A percentile compares a stretch with the other conserved stretches of the same genome.
Conservation (phyloP, 228 moss, liverwort and hornwort species). For the Sphagnum fallax region DNA sequence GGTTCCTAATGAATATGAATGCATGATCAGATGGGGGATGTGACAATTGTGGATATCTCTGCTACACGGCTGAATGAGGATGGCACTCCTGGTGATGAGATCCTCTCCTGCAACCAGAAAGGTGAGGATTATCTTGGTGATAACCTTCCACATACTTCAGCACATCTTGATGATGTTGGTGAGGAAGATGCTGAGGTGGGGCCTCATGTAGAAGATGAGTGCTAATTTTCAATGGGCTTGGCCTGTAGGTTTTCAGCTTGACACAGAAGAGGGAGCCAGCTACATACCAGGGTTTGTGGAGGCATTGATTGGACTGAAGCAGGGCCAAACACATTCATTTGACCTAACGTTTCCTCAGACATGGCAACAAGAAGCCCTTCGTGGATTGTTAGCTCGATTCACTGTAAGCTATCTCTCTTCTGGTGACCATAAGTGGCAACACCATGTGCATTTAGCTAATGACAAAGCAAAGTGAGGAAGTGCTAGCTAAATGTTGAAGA, state of each 20-base stretch:
- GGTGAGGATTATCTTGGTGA: conserved; percentile 24
- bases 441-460: too few species aligned
- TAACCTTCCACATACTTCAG: neutral
- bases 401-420: conserved; percentile 27
- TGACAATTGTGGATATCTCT: conserved; percentile 80
- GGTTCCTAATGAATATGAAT: conserved; percentile 12
- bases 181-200: too few species aligned
- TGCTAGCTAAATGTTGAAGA: too few species aligned
- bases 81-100: conserved; percentile 73
- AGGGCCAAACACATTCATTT: conserved; percentile 63
- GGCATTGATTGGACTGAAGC: conserved; percentile 61
- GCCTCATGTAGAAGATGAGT: too few species aligned
- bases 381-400: conserved; percentile 79
- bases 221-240: too few species aligned
- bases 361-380: conserved; percentile 88
- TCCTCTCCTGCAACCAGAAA: conserved; percentile 93
- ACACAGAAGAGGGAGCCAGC: conserved; percentile 86
- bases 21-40: conserved; percentile 64
- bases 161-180: too few species aligned
- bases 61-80: conserved; percentile 82
- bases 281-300: conserved; percentile 92
- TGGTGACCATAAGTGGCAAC: neutral
- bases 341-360: conserved; percentile 82
- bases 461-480: too few species aligned
- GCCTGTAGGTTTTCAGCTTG: conserved; percentile 83